A percentile compares a stretch with the other conserved stretches of the same genome.
Conservation (phyloP, 768 basidiomycete genomes). For the Dictyophora rubrovolvata region DNA sequence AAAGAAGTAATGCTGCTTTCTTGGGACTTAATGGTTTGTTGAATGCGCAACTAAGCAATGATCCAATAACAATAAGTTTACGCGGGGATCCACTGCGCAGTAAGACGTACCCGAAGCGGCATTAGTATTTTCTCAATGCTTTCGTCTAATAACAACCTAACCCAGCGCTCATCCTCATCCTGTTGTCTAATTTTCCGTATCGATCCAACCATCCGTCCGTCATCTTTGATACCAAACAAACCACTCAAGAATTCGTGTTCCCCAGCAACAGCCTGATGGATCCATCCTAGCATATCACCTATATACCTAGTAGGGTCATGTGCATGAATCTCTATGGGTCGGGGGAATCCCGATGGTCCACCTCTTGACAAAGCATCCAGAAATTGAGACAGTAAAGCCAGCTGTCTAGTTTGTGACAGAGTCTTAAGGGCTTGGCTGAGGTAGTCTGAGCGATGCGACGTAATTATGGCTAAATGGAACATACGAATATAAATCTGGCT, state of each 20-base stretch:
- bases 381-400: conserved; percentile 72
- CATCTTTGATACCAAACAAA: conserved; percentile 62
- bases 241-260: conserved; percentile 91
- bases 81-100: background rate
- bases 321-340: conserved; percentile 95
- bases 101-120: conserved; percentile 69
- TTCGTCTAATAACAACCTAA: conserved; percentile 69
- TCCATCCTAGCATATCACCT: conserved; percentile 98
- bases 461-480: conserved; percentile 13
- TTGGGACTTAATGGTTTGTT: conserved; percentile 87
- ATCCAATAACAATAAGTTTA: conserved; percentile 1
- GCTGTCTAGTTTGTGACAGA: conserved; percentile 75
- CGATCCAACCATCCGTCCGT: conserved; percentile 69
- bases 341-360: conserved; percentile 71
- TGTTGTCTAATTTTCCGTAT: conserved; percentile 37
- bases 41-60: conserved; percentile 59
- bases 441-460: conserved; percentile 10
- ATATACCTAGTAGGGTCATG: conserved; percentile 95
- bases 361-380: conserved; percentile 82
- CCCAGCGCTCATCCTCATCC: conserved; percentile 68
- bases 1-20: conserved; percentile 89
- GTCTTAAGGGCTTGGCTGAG: conserved; percentile 61
- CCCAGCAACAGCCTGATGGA: conserved; percentile 90
- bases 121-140: conserved; percentile 75
- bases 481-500: conserved; percentile 72